phyloP scores from a whole-genome alignment of 2,329 filamentous ascomycete species.

The Talaromyces sp. region DNA sequence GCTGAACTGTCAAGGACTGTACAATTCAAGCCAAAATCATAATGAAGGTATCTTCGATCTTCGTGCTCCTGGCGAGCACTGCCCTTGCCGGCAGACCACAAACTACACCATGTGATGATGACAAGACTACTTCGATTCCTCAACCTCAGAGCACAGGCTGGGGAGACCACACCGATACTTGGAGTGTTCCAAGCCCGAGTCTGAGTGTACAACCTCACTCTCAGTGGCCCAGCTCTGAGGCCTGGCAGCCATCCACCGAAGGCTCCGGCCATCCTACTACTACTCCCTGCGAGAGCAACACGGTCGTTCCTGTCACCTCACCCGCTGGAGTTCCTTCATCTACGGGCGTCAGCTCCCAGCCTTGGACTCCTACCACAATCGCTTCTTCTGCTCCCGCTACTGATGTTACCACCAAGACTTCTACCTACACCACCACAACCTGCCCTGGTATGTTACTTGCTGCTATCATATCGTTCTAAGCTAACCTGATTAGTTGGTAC shows the following conservation, averaged over 20 bases:
- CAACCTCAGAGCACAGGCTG: neutral
- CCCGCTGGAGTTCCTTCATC: neutral
- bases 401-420: conserved; percentile 10
- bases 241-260: too few species aligned
- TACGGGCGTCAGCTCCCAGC: neutral
- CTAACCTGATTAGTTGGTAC: conserved; percentile 3
- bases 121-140: neutral
- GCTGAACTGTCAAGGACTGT: neutral
- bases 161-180: neutral
- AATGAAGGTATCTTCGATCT: conserved; percentile 15
- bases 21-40: conserved; percentile 1
- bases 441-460: conserved; percentile 14
- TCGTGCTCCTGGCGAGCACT: conserved; percentile 19
- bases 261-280: neutral
- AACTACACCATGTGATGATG: conserved; percentile 9
- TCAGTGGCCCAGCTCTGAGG: neutral
- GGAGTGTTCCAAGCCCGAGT: neutral
- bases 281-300: conserved; percentile 10
- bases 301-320: conserved; percentile 10
- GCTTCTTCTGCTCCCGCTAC: neutral
- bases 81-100: conserved; percentile 10
- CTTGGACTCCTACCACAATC: neutral
- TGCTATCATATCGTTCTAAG: neutral
- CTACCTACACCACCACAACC: conserved; percentile 14
- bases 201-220: neutral